Conservation (phyloP, 768 basidiomycete species). For the Mycena filopes region DNA sequence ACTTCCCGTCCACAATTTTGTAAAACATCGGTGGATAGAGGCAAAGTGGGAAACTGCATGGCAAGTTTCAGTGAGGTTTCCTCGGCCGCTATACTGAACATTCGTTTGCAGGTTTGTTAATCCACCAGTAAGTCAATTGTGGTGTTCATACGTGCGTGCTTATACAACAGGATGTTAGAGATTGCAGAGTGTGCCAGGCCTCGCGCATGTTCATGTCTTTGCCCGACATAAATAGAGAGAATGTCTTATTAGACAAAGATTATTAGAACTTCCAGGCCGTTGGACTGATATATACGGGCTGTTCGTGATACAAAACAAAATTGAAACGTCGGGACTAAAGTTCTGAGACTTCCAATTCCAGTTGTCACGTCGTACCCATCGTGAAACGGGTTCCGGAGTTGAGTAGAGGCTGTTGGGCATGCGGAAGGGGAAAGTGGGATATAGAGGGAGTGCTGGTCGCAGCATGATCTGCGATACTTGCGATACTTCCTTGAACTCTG, state of each 20-base stretch:
- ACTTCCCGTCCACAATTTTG: constrained; percentile 69
- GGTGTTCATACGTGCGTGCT: constrained; percentile 5
- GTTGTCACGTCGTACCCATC: too few species aligned
- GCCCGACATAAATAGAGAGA: constrained; percentile 61
- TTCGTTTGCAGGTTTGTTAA: constrained; percentile 54
- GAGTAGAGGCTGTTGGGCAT: too few species aligned
- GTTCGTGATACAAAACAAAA: too few species aligned
- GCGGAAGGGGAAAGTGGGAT: too few species aligned
- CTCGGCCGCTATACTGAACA: background rate
- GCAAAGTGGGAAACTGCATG: constrained; percentile 89
- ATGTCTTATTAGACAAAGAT: background rate
- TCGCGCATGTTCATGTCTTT: constrained; percentile 91
- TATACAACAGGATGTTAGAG: constrained; percentile 54
- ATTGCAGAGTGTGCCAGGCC: constrained; percentile 81
- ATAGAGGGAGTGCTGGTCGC: too few species aligned
- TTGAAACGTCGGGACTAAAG: too few species aligned
- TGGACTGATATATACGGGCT: too few species aligned
- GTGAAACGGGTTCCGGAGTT: too few species aligned
- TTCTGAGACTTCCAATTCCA: too few species aligned
- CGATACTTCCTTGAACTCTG: too few species aligned
- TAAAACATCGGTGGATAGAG: constrained; percentile 75
- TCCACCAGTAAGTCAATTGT: constrained; percentile 67
- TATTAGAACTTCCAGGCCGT: constrained; percentile 7
- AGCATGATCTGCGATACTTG: too few species aligned
- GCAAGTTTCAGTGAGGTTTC: constrained; percentile 36